Percentiles rank a stretch among this genome's conserved stretches.
These are phyloP conservation scores for Flaveria robusta DNA, from an alignment of 129 eudicot genomes.

Conservation along the genomic window DNA sequence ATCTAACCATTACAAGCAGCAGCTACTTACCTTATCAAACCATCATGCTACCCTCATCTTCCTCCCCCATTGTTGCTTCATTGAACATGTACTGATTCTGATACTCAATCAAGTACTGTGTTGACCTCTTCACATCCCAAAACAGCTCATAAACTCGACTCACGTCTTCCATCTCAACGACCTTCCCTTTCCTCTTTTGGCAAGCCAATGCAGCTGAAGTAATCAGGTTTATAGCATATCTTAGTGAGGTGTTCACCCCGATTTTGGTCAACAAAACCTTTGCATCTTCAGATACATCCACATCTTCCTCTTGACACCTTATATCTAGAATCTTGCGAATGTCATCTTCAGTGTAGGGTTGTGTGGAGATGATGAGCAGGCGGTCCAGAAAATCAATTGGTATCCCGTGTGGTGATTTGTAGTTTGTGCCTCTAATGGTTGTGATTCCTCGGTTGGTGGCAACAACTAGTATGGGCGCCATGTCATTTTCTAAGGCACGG, in stretches of 20 bases:
- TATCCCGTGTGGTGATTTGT: slow-evolving; percentile 91
- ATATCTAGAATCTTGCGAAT: slow-evolving; percentile 78
- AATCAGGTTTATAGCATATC: slow-evolving; percentile 81
- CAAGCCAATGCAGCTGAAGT: slow-evolving; percentile 79
- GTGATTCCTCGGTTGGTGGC: slow-evolving; percentile 94
- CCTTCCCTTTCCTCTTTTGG: slow-evolving; percentile 75
- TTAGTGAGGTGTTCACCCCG: slow-evolving; percentile 73
- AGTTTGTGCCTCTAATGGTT: slow-evolving; percentile 82
- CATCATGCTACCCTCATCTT: slow-evolving; percentile 56
- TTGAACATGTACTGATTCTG: slow-evolving; percentile 87
- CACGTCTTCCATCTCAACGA: slow-evolving; percentile 84
- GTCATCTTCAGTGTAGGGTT: slow-evolving; percentile 79
- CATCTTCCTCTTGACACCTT: slow-evolving; percentile 84
- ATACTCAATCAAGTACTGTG: slow-evolving; percentile 87
- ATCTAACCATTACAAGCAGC: not conserved
- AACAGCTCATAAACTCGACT: slow-evolving; percentile 73
- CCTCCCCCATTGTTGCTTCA: slow-evolving; percentile 52
- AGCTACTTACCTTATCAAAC: slow-evolving; percentile 38
- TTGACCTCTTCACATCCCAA: slow-evolving; percentile 89
- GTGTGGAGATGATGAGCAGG: slow-evolving; percentile 77
- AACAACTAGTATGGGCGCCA: slow-evolving; percentile 89
- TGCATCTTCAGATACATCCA: slow-evolving; percentile 91
- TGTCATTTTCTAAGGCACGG: slow-evolving; percentile 86
- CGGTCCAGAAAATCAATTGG: slow-evolving; percentile 88
- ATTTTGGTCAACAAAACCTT: slow-evolving; percentile 76